phyloP scores from a whole-genome alignment of 495 filamentous ascomycete species.

The Echria macrotheca region DNA sequence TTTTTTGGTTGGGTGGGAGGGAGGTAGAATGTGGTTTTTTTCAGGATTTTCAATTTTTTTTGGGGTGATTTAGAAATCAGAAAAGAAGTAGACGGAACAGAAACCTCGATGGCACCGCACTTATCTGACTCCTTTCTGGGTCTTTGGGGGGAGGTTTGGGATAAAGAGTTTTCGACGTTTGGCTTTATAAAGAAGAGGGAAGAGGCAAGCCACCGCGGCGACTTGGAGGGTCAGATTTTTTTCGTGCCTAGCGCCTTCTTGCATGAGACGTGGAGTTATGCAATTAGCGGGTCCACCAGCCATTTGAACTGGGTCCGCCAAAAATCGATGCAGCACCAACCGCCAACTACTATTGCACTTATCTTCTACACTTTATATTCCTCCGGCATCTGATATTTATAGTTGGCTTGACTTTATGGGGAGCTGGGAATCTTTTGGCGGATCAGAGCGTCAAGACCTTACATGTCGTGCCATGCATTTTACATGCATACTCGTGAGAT shows the following conservation, averaged over 20 bases:
- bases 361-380: no score
- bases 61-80: conserved; percentile 34
- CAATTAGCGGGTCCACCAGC: neutral
- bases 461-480: no score
- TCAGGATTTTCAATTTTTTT: conserved; percentile 47
- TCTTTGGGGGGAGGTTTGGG: conserved; percentile 23
- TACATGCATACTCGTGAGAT: no score
- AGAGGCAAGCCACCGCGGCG: conserved; percentile 21
- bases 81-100: conserved; percentile 30
- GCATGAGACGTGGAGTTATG: neutral
- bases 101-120: conserved; percentile 28
- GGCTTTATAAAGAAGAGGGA: conserved; percentile 22
- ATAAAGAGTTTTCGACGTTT: conserved; percentile 28
- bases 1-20: conserved; percentile 12
- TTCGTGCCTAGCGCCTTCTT: conserved; percentile 9
- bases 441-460: no score
- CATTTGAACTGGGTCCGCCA: neutral
- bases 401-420: no score
- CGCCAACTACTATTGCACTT: no score
- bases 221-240: conserved; percentile 29
- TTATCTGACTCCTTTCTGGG: conserved; percentile 32
- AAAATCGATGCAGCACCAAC: no score
- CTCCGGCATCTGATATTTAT: no score
- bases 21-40: conserved; percentile 37
- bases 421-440: no score